Conservation (phyloP, 768 basidiomycete genomes). For the Suillus discolor region DNA sequence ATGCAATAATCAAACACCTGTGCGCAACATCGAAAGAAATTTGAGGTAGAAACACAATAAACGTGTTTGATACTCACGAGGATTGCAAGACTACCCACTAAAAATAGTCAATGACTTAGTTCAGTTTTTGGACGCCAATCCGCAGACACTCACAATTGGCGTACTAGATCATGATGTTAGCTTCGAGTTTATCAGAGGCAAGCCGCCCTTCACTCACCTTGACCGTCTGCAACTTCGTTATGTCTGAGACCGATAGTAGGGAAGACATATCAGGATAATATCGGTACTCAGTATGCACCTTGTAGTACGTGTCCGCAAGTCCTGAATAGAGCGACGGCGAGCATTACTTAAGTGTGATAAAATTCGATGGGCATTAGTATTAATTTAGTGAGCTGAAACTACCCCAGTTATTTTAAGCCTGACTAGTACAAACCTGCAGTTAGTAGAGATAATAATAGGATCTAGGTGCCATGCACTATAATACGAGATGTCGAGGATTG, state of each 20-base stretch:
- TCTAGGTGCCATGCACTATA: too few relatives aligned
- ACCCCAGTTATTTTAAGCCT: background rate
- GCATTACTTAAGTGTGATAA: background rate
- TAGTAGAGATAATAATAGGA: too few relatives aligned
- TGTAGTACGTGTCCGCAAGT: background rate
- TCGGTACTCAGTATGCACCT: background rate
- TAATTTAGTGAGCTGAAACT: background rate
- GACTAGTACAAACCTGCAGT: too few relatives aligned
- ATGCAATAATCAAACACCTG: too few relatives aligned
- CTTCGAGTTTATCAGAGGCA: background rate
- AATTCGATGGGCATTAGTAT: background rate
- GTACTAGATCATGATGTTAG: constrained; percentile 13
- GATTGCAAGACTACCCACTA: too few relatives aligned
- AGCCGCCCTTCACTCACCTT: constrained; percentile 8
- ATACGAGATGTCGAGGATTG: too few relatives aligned
- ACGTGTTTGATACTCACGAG: too few relatives aligned
- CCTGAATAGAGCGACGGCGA: background rate
- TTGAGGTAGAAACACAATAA: too few relatives aligned
- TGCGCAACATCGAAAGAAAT: too few relatives aligned
- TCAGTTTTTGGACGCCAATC: background rate
- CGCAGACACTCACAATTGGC: constrained; percentile 14
- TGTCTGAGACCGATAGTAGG: constrained; percentile 4
- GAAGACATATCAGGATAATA: background rate
- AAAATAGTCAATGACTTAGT: too few relatives aligned
- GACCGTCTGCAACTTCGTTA: constrained; percentile 17